Base-by-base conservation (phyloP, 78 protist genomes). In the Chrysochromulina tobinii region DNA sequence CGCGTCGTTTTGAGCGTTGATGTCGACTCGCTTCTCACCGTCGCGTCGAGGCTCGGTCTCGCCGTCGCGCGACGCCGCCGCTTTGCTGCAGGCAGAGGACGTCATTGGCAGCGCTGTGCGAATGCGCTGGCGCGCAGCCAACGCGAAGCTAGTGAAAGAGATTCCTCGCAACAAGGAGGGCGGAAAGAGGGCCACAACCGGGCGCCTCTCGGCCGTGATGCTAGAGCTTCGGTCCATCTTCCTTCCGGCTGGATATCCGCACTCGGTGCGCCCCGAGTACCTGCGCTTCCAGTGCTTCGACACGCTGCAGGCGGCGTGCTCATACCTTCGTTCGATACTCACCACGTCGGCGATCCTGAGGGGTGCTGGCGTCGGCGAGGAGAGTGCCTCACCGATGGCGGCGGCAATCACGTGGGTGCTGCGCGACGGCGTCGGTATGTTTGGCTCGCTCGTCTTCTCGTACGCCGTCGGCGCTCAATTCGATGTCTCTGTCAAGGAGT, bases 241-340 rank as follows among this genome's bases (percentile, higher is more conserved):
- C n/a, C 84, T 94, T 11, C 96, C 96, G 55, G 59, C 15, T 15
- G 97, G 97, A 25, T 96, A 94, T 69, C 98, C 98, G 8, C 61
- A 87, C n/a, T 61, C 95, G 1, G 98, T 96, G 27, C 83, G 93
- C 1, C 14, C 27, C 9, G 97, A 96, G 85, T 96, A 96, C 73
- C 9, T 89, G 15, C 58, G 66, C 18, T 96, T 96, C 88, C 97
- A 95, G 77, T 5, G 61, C 11, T 96, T 95, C 96, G 96, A 95
- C 93, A 92, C 96, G 15, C 23, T 94, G 14, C 97, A 96, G 79
- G 96, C 96, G 8, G 61, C 54, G 25, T 84, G 89, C 89, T 84
- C 69, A 12, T 59, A 84, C 89, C 89, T 55, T 23, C 75, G 75
- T 7, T 20, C 20, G 38, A 90, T 86, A 54, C 84, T 75, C 12